Percentiles rank a stretch among this genome's conserved stretches.
phyloP scores from a whole-genome alignment of 352 stramenopile genomes.

The Plasmopara viticola region DNA sequence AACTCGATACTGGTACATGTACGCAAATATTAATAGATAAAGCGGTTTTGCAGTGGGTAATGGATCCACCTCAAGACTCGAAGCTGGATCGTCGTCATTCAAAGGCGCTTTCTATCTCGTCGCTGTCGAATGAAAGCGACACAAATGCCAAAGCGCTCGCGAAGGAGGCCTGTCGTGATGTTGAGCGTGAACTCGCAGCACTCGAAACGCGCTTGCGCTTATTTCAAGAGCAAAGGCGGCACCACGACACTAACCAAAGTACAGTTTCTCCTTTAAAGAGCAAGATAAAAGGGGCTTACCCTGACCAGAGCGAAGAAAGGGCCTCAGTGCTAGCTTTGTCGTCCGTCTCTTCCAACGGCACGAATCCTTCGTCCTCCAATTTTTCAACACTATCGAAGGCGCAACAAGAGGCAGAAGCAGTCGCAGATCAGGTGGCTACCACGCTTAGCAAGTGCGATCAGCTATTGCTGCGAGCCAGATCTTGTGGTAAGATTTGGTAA shows the following conservation, averaged over 20 bases:
- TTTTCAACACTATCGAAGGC: conserved; percentile 16
- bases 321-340: not conserved
- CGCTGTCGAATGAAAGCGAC: conserved; percentile 15
- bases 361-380: conserved; percentile 6
- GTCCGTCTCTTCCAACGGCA: conserved; percentile 4
- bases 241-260: conserved; percentile 4
- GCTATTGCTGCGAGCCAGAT: conserved; percentile 33
- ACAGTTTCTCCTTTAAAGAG: conserved; percentile 3
- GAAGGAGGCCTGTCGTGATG: conserved; percentile 34
- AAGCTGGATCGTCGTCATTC: conserved; percentile 6
- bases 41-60: not conserved
- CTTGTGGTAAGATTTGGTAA: conserved; percentile 14
- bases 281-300: conserved; percentile 3
- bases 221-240: conserved; percentile 17
- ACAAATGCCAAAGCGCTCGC: conserved; percentile 1
- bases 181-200: conserved; percentile 34
- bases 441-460: conserved; percentile 47
- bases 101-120: conserved; percentile 27
- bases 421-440: conserved; percentile 48
- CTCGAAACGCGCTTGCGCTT: conserved; percentile 31
- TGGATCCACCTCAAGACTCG: conserved; percentile 1
- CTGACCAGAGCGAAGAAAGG: not conserved
- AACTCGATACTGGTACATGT: too few species aligned
- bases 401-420: conserved; percentile 31
- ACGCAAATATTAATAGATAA: not conserved